Percentiles rank a stretch among this genome's conserved stretches.
These are phyloP conservation scores for Ophryocystis elektroscirrha DNA, from an alignment of 169 alveolate species.

Conservation along the genomic window DNA sequence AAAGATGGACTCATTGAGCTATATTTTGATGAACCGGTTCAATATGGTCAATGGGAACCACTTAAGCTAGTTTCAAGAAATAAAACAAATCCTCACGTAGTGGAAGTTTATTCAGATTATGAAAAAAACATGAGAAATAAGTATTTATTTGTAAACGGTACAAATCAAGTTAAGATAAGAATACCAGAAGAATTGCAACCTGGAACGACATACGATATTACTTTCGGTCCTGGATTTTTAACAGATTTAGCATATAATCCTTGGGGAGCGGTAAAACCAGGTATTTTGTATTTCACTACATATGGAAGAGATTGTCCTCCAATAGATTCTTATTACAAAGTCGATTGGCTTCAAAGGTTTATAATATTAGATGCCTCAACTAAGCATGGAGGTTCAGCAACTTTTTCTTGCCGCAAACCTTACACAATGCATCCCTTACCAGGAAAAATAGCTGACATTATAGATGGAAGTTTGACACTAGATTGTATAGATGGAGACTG, in stretches of 20 bases:
- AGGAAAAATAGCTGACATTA: neutral
- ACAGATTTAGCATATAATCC: slow-evolving; percentile 36
- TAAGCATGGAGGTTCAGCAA: neutral
- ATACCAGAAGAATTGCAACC: slow-evolving; percentile 8
- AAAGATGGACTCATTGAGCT: slow-evolving; percentile 15
- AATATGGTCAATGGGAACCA: slow-evolving; percentile 34
- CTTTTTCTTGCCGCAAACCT: neutral
- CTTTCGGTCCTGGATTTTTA: slow-evolving; percentile 26
- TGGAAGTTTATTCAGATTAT: slow-evolving; percentile 5
- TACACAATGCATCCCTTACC: neutral
- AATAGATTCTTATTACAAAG: neutral
- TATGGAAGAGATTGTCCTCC: neutral
- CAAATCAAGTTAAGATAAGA: neutral
- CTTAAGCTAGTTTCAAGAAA: slow-evolving; percentile 16
- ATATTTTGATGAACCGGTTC: slow-evolving; percentile 25
- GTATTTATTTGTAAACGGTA: neutral
- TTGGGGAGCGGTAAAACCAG: slow-evolving; percentile 30
- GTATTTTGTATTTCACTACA: slow-evolving; percentile 12
- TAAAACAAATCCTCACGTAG: neutral
- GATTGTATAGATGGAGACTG: neutral
- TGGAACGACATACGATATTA: slow-evolving; percentile 23
- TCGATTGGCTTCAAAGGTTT: slow-evolving; percentile 3
- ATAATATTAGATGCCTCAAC: slow-evolving; percentile 1
- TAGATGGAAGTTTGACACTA: neutral
- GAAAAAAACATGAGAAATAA: slow-evolving; percentile 13